phyloP scores from a whole-genome alignment of 345 rosid species.

The Ailanthus altissimus region DNA sequence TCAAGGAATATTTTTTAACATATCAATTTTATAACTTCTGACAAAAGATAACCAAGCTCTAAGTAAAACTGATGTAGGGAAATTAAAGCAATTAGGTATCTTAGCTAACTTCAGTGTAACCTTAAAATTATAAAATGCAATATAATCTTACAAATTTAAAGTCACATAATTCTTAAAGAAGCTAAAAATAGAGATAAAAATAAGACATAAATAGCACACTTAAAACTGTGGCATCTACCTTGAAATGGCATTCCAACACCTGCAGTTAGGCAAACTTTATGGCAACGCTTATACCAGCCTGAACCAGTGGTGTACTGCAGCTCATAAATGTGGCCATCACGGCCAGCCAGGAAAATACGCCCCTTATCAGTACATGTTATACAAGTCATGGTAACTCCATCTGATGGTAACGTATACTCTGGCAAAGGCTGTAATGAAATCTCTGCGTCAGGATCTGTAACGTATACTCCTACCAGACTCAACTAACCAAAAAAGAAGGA shows the following conservation, averaged over 20 bases:
- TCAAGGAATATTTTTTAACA: conserved; percentile 10
- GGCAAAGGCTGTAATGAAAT: conserved; percentile 87
- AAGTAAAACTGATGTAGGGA: neutral
- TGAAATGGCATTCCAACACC: conserved; percentile 92
- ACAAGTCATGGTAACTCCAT: conserved; percentile 95
- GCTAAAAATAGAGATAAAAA: neutral
- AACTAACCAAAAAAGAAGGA: conserved; percentile 50
- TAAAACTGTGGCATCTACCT: conserved; percentile 45
- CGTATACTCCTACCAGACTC: conserved; percentile 95
- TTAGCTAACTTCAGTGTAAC: neutral
- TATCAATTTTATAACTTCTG: neutral
- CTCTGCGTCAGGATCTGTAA: conserved; percentile 89
- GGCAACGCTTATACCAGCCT: conserved; percentile 87
- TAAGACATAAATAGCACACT: neutral
- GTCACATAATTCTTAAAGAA: neutral
- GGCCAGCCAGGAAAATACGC: conserved; percentile 90
- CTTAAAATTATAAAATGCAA: neutral
- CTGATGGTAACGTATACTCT: conserved; percentile 84
- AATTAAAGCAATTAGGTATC: neutral
- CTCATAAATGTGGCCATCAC: conserved; percentile 93
- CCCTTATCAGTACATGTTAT: conserved; percentile 78
- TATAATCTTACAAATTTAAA: neutral
- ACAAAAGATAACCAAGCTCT: neutral
- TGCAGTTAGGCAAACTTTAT: conserved; percentile 92
- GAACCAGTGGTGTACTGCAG: conserved; percentile 81